Percentiles rank a stretch among this genome's conserved stretches.
phyloP scores from a whole-genome alignment of 306 rosid genomes.

The Purshia tridentata region DNA sequence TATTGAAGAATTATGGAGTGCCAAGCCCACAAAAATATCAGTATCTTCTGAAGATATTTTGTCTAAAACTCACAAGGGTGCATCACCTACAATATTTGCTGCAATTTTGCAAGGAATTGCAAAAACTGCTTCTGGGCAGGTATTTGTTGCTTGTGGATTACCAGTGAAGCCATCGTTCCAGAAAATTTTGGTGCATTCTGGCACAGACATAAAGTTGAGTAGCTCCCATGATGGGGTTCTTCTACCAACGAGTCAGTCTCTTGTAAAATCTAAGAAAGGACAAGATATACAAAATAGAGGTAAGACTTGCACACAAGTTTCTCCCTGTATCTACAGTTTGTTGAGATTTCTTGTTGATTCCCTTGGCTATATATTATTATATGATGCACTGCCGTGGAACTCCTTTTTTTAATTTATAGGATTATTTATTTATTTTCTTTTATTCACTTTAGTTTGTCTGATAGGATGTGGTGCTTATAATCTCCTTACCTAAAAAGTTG shows the following conservation, averaged over 20 bases:
- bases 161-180: conserved; percentile 82
- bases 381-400: background rate
- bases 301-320: conserved; percentile 13
- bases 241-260: conserved; percentile 60
- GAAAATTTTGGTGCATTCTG: conserved; percentile 64
- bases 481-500: background rate
- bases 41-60: conserved; percentile 53
- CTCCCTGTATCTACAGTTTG: background rate
- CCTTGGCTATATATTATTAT: background rate
- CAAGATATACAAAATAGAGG: conserved; percentile 52
- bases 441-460: background rate
- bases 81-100: conserved; percentile 71
- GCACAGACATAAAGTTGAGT: conserved; percentile 63
- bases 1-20: conserved; percentile 56
- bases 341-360: background rate
- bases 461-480: background rate
- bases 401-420: background rate
- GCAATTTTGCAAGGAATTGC: conserved; percentile 62
- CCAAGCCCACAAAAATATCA: conserved; percentile 72
- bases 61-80: conserved; percentile 52
- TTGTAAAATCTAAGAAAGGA: conserved; percentile 61
- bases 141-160: conserved; percentile 72
- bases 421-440: background rate
- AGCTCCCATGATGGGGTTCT: conserved; percentile 75
- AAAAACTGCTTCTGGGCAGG: conserved; percentile 57